Base-by-base conservation (phyloP, 805 yeast genomes). In the Tetrapisispora phaffii region DNA sequence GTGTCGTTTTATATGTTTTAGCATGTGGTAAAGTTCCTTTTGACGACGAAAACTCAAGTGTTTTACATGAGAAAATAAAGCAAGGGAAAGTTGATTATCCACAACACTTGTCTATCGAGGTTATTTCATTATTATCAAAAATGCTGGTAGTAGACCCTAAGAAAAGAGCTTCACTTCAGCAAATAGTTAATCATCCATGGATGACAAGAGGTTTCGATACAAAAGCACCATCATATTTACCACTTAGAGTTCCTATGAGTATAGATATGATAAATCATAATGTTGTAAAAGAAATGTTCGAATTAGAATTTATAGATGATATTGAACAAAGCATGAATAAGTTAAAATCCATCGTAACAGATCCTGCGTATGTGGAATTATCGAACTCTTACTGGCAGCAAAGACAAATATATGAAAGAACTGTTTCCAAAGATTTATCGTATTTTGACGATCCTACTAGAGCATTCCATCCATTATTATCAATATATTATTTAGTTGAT, bases 11-110 rank as follows among this genome's bases (percentile, higher is more conserved):
- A 42, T 93, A 87, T 59, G 99, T 93, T 7, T 71, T 93, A 49
- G 96, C 93, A 2, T 89, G 97, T 63, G 99, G 99, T 45, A 89
- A 87, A 62, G 97, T 93, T 13, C 99, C 99, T 8, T 93, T 93
- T 63, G 98, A 93, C 63, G 97, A 93, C 60, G 94, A 87, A 57
- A 80, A 85, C 53, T 95, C 94, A 51, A 81, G 89, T 39, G 89
- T 85, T 1, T 72, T 93, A 55, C 98, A 93, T 63, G 95, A 87
- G 51, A 89, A 89, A 63, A 93, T 93, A 62, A 93, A 90, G 62
- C 77, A 80, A 53, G 98, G 97, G 34, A 73, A 79, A 50, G 95
- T 93, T 10, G 96, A 88, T 52, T 93, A 93, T 62, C 97, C 98
- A 7, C 74, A 75, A 32, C 80, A 80, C 66, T 67, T 93, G 40